A percentile compares a stretch with the other conserved stretches of the same genome.
phyloP scores from a whole-genome alignment of 768 basidiomycete species.

The Trametes villosa region DNA sequence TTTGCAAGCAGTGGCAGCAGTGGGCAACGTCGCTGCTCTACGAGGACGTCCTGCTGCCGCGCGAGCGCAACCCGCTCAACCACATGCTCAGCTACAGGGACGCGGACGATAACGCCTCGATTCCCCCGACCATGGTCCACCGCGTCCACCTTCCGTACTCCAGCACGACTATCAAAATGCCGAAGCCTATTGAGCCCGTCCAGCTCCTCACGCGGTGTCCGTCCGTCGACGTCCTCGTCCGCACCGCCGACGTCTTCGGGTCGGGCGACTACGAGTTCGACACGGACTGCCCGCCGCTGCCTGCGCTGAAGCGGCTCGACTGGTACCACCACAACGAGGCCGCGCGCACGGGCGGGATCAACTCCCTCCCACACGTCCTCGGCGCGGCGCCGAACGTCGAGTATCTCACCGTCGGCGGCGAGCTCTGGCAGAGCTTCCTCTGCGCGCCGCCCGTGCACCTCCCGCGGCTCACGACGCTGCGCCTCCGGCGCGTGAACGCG shows the following conservation, averaged over 20 bases:
- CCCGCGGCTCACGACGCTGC: constrained; percentile 55
- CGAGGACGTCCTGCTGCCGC: constrained; percentile 53
- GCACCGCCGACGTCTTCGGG: constrained; percentile 59
- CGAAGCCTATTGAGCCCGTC: constrained; percentile 40
- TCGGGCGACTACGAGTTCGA: constrained; percentile 60
- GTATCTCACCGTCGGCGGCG: constrained; percentile 61
- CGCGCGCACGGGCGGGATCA: constrained; percentile 66
- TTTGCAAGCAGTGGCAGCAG: constrained; percentile 61
- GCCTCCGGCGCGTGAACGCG: constrained; percentile 52
- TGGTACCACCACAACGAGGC: constrained; percentile 68
- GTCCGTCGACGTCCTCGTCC: constrained; percentile 56
- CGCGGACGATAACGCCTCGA: constrained; percentile 19
- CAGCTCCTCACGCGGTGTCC: constrained; percentile 55
- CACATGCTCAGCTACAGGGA: constrained; percentile 29
- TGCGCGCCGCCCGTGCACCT: constrained; percentile 41
- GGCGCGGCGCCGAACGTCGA: constrained; percentile 55
- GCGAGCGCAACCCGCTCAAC: constrained; percentile 34
- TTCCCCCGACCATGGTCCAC: constrained; percentile 43
- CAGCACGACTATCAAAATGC: constrained; percentile 48
- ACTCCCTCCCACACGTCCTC: constrained; percentile 59
- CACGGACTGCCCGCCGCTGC: constrained; percentile 48
- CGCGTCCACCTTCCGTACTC: constrained; percentile 63
- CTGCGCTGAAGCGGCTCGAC: constrained; percentile 62
- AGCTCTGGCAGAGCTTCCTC: constrained; percentile 34
- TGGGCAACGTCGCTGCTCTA: constrained; percentile 54